Evolutionary conservation across 495 filamentous ascomycete species (phyloP).

Genomic region (Aspergillus carlsbadensis): DNA sequence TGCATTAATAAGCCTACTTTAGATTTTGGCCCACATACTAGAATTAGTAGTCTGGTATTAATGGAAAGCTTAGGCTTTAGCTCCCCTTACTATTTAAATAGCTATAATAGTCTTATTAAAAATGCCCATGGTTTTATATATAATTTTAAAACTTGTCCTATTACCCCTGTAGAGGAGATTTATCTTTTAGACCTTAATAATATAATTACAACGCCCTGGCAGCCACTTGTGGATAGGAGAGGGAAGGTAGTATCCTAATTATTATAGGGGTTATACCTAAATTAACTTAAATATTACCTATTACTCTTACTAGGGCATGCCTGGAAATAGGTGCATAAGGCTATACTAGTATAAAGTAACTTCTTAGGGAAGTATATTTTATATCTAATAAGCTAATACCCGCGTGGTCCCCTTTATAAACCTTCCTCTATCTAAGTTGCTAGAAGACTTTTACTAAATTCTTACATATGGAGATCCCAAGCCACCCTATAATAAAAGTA

Average conservation of each 20-base stretch:
- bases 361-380: not conserved
- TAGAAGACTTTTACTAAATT: not conserved
- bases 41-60: not conserved
- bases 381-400: not conserved
- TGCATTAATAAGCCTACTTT: not conserved
- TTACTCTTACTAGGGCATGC: not conserved
- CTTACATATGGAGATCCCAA: conserved; percentile 1
- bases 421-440: not conserved
- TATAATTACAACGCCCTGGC: not conserved
- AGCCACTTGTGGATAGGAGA: not conserved
- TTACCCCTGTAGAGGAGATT: not conserved
- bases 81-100: not conserved
- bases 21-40: not conserved
- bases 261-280: not conserved
- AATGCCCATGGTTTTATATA: not conserved
- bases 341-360: not conserved
- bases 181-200: not conserved
- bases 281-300: not conserved
- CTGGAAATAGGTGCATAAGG: not conserved
- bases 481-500: not conserved
- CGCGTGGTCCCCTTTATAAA: not conserved
- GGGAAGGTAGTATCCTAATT: not conserved
- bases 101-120: not conserved
- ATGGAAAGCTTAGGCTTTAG: not conserved
- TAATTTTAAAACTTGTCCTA: not conserved